Evolutionary conservation across 1,139 yeast genomes (phyloP).

Genomic region (Eremothecium gossypii): DNA sequence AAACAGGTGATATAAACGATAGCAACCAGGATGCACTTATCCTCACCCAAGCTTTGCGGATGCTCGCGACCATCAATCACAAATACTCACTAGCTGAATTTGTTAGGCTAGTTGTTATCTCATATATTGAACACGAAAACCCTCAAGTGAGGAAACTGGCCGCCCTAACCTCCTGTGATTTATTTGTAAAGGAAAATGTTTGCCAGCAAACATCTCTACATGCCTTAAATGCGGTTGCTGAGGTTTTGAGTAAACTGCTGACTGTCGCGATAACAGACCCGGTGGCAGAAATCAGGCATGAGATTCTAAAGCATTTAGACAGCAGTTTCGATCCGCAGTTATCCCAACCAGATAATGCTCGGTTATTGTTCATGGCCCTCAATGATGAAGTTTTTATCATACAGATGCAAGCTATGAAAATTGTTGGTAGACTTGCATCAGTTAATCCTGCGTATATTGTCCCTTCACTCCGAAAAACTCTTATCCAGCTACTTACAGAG

Average conservation of each 20-base stretch:
- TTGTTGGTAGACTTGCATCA: constrained; percentile 74
- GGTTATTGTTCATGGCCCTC: constrained; percentile 74
- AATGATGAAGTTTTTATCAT: constrained; percentile 86
- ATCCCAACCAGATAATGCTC: constrained; percentile 86
- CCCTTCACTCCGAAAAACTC: constrained; percentile 78
- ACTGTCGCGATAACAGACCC: constrained; percentile 90
- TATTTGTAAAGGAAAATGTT: constrained; percentile 76
- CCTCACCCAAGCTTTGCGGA: constrained; percentile 36
- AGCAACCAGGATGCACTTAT: constrained; percentile 28
- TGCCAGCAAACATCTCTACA: constrained; percentile 78
- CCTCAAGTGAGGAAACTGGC: constrained; percentile 78
- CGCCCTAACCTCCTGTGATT: constrained; percentile 70
- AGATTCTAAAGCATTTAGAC: constrained; percentile 65
- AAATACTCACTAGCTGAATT: constrained; percentile 75
- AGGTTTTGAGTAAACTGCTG: constrained; percentile 70
- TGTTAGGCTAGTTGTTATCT: constrained; percentile 72
- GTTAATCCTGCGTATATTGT: constrained; percentile 94
- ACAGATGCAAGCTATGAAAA: constrained; percentile 66
- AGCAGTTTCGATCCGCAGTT: constrained; percentile 80
- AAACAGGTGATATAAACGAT: constrained; percentile 31
- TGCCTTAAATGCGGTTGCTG: constrained; percentile 76
- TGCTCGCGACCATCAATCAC: constrained; percentile 68
- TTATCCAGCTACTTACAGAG: constrained; percentile 77
- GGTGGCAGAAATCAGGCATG: constrained; percentile 68
- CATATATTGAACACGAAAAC: constrained; percentile 72